Conservation (phyloP, 768 basidiomycete genomes). For the Auriscalpium vulgare region DNA sequence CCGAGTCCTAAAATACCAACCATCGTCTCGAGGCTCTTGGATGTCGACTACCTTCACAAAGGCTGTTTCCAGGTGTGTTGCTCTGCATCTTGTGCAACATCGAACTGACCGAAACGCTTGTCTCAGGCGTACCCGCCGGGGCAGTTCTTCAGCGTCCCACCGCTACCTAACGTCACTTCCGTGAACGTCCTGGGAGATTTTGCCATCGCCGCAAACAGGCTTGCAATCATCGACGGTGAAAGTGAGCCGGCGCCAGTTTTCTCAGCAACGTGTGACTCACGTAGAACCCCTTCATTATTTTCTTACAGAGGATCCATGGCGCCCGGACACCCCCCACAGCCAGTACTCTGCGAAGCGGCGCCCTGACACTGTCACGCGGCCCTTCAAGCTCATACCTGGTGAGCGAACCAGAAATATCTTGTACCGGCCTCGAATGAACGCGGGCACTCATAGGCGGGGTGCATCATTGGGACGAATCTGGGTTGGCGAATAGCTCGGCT, state of each 20-base stretch:
- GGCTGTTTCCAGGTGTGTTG: conserved; percentile 52
- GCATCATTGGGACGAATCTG: conserved; percentile 75
- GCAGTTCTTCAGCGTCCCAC: conserved; percentile 62
- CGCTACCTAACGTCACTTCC: conserved; percentile 66
- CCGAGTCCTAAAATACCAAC: conserved; percentile 59
- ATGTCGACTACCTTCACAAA: conserved; percentile 59
- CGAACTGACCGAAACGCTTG: too few relatives aligned
- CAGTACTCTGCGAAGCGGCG: conserved; percentile 54
- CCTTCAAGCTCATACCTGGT: conserved; percentile 87
- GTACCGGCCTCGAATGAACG: not conserved
- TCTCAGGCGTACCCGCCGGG: conserved; percentile 71
- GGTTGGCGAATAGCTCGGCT: conserved; percentile 45
- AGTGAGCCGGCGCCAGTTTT: conserved; percentile 28
- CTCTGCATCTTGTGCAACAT: conserved; percentile 1
- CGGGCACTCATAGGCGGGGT: conserved; percentile 42
- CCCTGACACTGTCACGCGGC: conserved; percentile 63
- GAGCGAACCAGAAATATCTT: conserved; percentile 18
- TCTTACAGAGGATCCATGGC: conserved; percentile 77
- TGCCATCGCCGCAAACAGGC: conserved; percentile 64
- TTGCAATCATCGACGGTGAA: conserved; percentile 88
- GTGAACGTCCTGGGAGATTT: conserved; percentile 84
- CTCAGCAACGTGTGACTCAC: too few relatives aligned
- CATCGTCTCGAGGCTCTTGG: conserved; percentile 74
- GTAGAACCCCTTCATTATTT: not conserved
- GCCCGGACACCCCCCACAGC: conserved; percentile 79